Base-by-base conservation (phyloP, 1,284 basidiomycete species). In the Omphalotus olearius region DNA sequence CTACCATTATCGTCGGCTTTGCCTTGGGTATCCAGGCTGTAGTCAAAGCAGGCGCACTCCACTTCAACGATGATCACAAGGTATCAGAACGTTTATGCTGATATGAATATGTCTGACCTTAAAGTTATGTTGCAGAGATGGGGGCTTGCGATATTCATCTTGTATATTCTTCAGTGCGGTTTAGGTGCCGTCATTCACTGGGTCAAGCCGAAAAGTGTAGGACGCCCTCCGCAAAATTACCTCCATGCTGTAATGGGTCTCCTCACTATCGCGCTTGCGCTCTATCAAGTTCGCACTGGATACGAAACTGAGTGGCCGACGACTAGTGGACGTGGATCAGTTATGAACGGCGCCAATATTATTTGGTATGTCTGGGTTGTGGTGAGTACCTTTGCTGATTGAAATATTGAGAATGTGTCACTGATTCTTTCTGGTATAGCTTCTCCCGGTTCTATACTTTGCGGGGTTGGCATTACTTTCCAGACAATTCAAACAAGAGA, bases 101-200 rank as follows among this genome's bases (percentile, higher is more conserved):
- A 33, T 28, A 10, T 33, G 13, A 33, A 9, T 33, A 57, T 28
- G 43, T 28, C 41, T 50, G 37, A 20, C 18, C 48, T 56, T 45
- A 7, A 18, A n/a, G n/a, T 40, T 3, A 26, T 36, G n/a, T n/a
- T n/a, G n/a, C 55, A 82, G 79, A 71, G 71, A 67, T 72, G 75
- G 59, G 86, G 87, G 28, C 62, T 82, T 42, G 74, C 72, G 5
- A 65, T 89, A 39, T 77, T 88, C 54, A 70, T 74, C 40, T 67
- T 89, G n/a, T 82, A 85, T 60, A 38, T 82, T 47, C 50, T 75
- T 10, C 87, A 91, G 64, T 69, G 75, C 56, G 57, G 62, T 1
- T 63, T 87, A 7, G 87, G 87, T 3, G 70, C 73, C 3, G 57
- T 82, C 52, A 79, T 85, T 50, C 86, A 89, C 63, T 79, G 66